These are phyloP conservation scores for Brassica balearica DNA, from an alignment of 441 rosid genomes.

Conservation along the genomic window DNA sequence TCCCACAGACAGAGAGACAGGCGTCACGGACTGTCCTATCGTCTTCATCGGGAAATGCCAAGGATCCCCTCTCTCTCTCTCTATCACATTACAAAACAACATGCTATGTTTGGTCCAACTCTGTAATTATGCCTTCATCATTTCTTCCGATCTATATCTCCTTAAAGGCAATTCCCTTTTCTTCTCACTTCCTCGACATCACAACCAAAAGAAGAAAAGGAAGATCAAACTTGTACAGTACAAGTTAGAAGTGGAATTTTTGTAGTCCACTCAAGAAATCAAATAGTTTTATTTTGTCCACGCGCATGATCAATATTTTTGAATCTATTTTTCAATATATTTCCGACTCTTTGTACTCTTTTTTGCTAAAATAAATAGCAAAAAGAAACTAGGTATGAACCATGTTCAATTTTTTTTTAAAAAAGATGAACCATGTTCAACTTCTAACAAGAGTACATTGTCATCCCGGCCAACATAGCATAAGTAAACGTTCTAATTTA, in stretches of 20 bases:
- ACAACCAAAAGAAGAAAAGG: neutral
- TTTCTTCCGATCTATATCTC: constrained; percentile 46
- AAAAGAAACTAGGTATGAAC: neutral
- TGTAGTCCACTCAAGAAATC: constrained; percentile 27
- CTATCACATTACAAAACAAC: constrained; percentile 31
- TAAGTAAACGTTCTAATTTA: neutral
- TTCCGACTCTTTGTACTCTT: neutral
- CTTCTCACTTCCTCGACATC: constrained; percentile 32
- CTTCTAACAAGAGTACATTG: constrained; percentile 1
- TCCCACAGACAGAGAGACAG: constrained; percentile 57
- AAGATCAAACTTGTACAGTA: constrained; percentile 6
- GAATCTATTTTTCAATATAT: neutral
- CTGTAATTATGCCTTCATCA: constrained; percentile 66
- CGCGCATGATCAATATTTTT: neutral
- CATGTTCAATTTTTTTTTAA: neutral
- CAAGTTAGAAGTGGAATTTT: neutral
- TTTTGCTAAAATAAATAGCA: neutral
- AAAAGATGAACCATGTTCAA: neutral
- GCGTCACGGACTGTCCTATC: constrained; percentile 86
- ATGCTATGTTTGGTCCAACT: constrained; percentile 49
- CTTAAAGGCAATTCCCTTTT: constrained; percentile 50
- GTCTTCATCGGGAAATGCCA: constrained; percentile 57
- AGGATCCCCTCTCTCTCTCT: constrained; percentile 35
- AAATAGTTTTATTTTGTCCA: neutral
- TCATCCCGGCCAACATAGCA: neutral